Evolutionary conservation across 23 red algal genomes (phyloP).

Genomic region (Pyropia haitanensis): DNA sequence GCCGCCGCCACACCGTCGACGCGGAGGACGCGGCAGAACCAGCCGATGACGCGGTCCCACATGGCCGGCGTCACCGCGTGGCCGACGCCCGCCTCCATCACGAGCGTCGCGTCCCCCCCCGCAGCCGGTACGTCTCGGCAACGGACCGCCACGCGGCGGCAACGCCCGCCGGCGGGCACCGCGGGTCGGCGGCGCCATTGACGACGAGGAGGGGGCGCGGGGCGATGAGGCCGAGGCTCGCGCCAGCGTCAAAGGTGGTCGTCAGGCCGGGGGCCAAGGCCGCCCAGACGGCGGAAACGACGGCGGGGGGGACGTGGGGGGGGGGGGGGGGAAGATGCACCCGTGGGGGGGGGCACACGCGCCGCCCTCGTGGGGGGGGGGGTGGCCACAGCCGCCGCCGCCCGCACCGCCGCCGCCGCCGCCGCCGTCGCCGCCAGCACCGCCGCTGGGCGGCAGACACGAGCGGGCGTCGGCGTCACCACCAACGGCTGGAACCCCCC

Average conservation of each 20-base stretch:
- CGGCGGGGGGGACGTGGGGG: neutral
- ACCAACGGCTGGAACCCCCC: no score
- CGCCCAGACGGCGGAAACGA: slow-evolving; percentile 8
- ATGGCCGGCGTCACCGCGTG: slow-evolving; percentile 12
- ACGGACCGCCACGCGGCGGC: neutral
- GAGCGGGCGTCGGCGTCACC: no score
- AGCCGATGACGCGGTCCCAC: neutral
- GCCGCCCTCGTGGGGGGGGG: no score
- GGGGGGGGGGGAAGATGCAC: neutral
- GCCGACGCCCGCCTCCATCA: slow-evolving; percentile 3
- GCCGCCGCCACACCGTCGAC: no score
- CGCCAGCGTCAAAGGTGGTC: neutral
- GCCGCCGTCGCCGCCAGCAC: no score
- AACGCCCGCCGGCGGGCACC: slow-evolving; percentile 7
- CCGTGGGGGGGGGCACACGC: no score
- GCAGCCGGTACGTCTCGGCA: neutral
- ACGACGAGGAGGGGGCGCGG: slow-evolving; percentile 4
- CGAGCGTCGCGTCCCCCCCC: slow-evolving; percentile 1
- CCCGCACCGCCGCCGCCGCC: no score
- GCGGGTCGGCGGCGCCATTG: neutral
- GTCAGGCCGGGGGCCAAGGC: slow-evolving; percentile 1
- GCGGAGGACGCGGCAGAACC: no score
- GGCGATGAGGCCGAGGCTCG: neutral
- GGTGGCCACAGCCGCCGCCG: no score
- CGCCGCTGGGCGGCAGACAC: no score